Percentiles rank a stretch among this genome's conserved stretches.
These are phyloP conservation scores for Truncatella angustata DNA, from an alignment of 2,329 filamentous ascomycete genomes.

Conservation along the genomic window DNA sequence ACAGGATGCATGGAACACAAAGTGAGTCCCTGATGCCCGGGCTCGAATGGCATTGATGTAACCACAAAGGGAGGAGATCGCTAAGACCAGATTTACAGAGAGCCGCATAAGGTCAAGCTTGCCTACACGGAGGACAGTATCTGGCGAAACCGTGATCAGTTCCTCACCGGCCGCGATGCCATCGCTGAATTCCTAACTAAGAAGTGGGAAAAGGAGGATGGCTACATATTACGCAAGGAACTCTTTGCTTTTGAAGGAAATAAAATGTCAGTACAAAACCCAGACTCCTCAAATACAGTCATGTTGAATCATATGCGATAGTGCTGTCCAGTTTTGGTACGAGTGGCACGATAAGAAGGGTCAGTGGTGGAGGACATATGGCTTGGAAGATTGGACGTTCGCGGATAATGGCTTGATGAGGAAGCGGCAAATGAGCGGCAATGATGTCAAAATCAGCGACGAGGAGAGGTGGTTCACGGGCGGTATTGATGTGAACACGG, in stretches of 20 bases:
- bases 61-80: background rate
- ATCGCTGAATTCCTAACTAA: constrained; percentile 67
- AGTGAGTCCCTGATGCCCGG: constrained; percentile 40
- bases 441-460: constrained; percentile 63
- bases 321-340: constrained; percentile 87
- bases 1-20: constrained; percentile 80
- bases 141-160: constrained; percentile 76
- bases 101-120: constrained; percentile 63
- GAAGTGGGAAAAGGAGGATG: constrained; percentile 73
- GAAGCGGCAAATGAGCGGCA: constrained; percentile 75
- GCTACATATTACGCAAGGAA: constrained; percentile 77
- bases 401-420: constrained; percentile 67
- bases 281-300: background rate
- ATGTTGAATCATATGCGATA: constrained; percentile 29
- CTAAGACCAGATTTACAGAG: constrained; percentile 37
- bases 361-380: constrained; percentile 86
- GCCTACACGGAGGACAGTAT: constrained; percentile 75
- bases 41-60: background rate
- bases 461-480: constrained; percentile 68
- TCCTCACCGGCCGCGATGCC: constrained; percentile 65
- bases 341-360: constrained; percentile 69
- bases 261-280: constrained; percentile 37
- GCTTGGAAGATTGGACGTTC: constrained; percentile 79
- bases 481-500: constrained; percentile 65
- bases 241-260: constrained; percentile 74